Base-by-base conservation (phyloP, 208 protist species). In the Leptomonas pyrrhocoris region DNA sequence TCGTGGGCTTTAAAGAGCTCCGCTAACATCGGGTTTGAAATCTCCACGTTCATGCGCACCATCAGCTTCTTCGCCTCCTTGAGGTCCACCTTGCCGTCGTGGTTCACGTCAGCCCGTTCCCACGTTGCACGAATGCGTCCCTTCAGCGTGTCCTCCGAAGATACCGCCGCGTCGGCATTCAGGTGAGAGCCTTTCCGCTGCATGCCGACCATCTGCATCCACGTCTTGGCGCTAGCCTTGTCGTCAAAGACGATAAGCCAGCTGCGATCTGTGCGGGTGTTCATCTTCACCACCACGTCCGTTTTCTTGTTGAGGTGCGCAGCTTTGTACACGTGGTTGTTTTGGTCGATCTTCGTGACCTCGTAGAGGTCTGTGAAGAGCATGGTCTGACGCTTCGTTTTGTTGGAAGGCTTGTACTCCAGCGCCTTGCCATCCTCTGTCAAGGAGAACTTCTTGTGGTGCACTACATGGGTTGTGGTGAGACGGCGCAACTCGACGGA, bases 321-420 rank as follows among this genome's bases (percentile, higher is more conserved):
- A 46, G 76, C 80, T 15, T 59, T 55, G 76, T 90, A 90, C 18
- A 77, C 23, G 65, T 87, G 82, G 50, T 74, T 77, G 21, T 58
- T 69, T 0, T 45, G n/a, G 40, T 84, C 80, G 42, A 84, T 57
- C 40, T 65, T 75, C n/a, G 56, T 73, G 30, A 86, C 81, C 43
- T 88, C 80, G 60, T 73, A 74, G 42, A 88, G 49, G 59, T 91
- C 82, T 18, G 68, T 40, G 65, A 91, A 88, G 27, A 88, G 68
- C 18, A 91, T 30, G 21, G 74, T 60, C 55, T 78, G 68, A 21
- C 73, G 56, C 46, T 76, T 62, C 27, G 23, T 43, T 64, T 91
- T 91, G 9, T 56, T 80, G 1, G 81, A 77, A 0, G 80, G 82
- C 36, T 40, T 77, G 80, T 91, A 91, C 73, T 81, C 68, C 1